Evolutionary conservation across 2,329 filamentous ascomycete genomes (phyloP).

Genomic region (Pezicula rhizophila): DNA sequence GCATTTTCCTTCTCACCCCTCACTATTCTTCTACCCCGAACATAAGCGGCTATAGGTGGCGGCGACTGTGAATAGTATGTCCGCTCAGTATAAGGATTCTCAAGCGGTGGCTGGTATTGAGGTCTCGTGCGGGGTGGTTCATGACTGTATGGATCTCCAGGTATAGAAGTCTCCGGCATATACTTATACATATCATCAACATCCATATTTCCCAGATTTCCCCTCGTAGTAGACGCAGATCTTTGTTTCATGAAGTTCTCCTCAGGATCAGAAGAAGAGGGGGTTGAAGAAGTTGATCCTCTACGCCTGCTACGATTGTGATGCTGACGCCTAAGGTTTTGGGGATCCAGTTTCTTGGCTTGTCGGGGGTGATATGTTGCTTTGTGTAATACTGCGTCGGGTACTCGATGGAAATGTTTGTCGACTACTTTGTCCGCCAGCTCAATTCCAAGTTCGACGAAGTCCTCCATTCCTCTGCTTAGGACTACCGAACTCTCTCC

Average conservation of each 20-base stretch:
- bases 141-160: not conserved
- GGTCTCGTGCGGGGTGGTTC: not conserved
- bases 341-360: not conserved
- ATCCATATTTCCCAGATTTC: not conserved
- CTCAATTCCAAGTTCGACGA: constrained; percentile 11
- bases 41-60: not conserved
- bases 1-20: not conserved
- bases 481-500: no score
- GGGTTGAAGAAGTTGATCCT: not conserved
- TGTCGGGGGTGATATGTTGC: constrained; percentile 15
- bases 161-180: not conserved
- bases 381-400: constrained; percentile 13
- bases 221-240: not conserved
- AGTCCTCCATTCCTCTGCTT: constrained; percentile 1
- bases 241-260: not conserved
- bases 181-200: not conserved
- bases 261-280: not conserved
- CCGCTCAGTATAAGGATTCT: not conserved
- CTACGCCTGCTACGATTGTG: not conserved
- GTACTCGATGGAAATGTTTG: constrained; percentile 18
- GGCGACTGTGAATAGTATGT: not conserved
- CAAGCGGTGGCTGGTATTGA: not conserved
- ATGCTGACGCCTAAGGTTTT: not conserved
- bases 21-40: not conserved
- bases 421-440: constrained; percentile 15